Base-by-base conservation (phyloP, 2,329 filamentous ascomycete species). In the Colletotrichum trifolii region DNA sequence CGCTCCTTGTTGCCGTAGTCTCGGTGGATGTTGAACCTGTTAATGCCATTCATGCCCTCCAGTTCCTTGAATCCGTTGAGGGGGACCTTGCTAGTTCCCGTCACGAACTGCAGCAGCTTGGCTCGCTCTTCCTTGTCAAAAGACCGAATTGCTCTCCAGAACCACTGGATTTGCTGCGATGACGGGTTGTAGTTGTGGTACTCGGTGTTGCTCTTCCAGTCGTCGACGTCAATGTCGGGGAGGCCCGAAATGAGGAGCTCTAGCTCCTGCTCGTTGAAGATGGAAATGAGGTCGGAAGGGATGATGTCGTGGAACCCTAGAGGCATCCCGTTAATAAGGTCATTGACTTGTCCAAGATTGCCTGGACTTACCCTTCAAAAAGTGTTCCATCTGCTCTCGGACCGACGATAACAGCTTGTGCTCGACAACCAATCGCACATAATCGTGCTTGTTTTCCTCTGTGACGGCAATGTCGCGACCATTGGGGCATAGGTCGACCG, bases 51-150 rank as follows among this genome's bases (percentile, higher is more conserved):
- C 96, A 99, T 99, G 70, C 96, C 96, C 81, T 99, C 96, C 7
- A 99, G 87, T 78, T 99, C 96, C 81, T 97, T 97, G 86, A 99
- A 99, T 11, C 96, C 96, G 72, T 99, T 99, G 54, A 99, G 88
- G 43, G 96, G 96, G 50, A 99, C 96, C 81, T 99, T 99, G 77
- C 92, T 96, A 15, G 96, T 99, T 76, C 96, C 96, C 1, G 96
- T 99, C 70, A 99, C 96, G 77, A 99, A 99, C 75, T 99, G 96
- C 48, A 99, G 86, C 68, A 99, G 83, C 80, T 99, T 99, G 72
- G 96, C 96, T 66, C 93, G 92, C 81, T 99, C 96, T 81, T 99
- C 96, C 81, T 98, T 98, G 82, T 98, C 96, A 74, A 97, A 99
- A 5, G 94, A 97, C 72, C 96, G 90, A 47, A 99, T 89, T 34